A percentile compares a stretch with the other conserved stretches of the same genome.
Evolutionary conservation across 306 rosid genomes (phyloP).

Genomic region (Cucurbita pepo): DNA sequence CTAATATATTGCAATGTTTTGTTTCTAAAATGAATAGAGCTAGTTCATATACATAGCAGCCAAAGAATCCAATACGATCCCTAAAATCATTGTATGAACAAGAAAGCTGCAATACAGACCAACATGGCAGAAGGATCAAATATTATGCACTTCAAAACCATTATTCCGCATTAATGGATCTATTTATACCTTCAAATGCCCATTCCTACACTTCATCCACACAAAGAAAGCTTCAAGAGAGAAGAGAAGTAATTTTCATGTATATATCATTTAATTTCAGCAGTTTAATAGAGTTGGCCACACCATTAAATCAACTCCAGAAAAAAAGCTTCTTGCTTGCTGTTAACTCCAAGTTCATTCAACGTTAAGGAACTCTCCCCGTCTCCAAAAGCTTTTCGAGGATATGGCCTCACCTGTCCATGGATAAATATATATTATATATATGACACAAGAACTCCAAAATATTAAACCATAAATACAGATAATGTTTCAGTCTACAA

Average conservation of each 20-base stretch:
- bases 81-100: not conserved
- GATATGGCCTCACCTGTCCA: conserved; percentile 84
- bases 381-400: conserved; percentile 63
- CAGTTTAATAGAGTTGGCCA: not conserved
- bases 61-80: not conserved
- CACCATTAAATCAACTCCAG: conserved; percentile 44
- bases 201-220: not conserved
- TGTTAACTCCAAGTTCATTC: conserved; percentile 62
- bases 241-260: conserved; percentile 3
- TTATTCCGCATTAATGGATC: not conserved
- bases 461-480: not conserved
- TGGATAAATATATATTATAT: not conserved
- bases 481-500: not conserved
- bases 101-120: not conserved
- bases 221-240: not conserved
- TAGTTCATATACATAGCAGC: conserved; percentile 3
- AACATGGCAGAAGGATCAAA: not conserved
- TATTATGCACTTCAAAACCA: not conserved
- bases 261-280: not conserved
- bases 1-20: not conserved
- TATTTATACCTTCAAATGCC: conserved; percentile 2
- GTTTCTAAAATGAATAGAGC: not conserved
- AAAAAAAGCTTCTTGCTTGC: conserved; percentile 88
- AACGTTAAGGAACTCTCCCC: conserved; percentile 51
- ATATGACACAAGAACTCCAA: not conserved